These are phyloP conservation scores for Micractinium conductrix DNA, from an alignment of 139 green algal species.

Conservation along the genomic window DNA sequence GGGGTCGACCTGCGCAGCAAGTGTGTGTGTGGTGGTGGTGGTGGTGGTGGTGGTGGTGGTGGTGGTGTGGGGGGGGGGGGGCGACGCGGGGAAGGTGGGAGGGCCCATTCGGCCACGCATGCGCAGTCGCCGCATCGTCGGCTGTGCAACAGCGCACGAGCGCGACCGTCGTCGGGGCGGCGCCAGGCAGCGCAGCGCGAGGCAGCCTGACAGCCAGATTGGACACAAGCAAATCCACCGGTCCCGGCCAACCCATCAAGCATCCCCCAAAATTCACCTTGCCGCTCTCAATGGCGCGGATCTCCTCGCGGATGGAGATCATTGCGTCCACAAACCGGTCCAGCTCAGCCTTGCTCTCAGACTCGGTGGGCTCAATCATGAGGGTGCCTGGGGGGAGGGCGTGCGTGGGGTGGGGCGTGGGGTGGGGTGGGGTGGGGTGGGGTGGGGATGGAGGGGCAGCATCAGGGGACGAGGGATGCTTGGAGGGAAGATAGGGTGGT, in stretches of 20 bases:
- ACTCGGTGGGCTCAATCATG: constrained; percentile 99
- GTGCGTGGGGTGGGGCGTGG: too few relatives aligned
- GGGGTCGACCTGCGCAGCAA: constrained; percentile 34
- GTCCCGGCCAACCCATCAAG: too few relatives aligned
- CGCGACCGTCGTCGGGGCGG: too few relatives aligned
- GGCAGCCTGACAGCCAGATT: too few relatives aligned
- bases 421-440: not conserved
- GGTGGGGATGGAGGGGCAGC: not conserved
- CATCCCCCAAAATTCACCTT: too few relatives aligned
- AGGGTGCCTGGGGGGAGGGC: constrained; percentile 91
- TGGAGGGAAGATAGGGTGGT: too few relatives aligned
- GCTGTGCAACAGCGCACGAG: too few relatives aligned
- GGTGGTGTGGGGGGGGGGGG: too few relatives aligned
- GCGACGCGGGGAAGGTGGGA: not conserved
- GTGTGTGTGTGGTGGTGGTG: not conserved
- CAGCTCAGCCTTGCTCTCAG: constrained; percentile 90
- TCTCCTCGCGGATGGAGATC: constrained; percentile 91
- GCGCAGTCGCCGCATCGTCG: too few relatives aligned
- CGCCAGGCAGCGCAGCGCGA: too few relatives aligned
- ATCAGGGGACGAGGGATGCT: not conserved
- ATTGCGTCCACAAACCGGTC: constrained; percentile 96
- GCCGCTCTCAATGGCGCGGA: constrained; percentile 87
- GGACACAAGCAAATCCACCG: too few relatives aligned
- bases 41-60: not conserved
- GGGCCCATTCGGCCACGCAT: not conserved